Conservation (phyloP, 2,329 filamentous ascomycete species). For the Hymenoscyphus repandus region DNA sequence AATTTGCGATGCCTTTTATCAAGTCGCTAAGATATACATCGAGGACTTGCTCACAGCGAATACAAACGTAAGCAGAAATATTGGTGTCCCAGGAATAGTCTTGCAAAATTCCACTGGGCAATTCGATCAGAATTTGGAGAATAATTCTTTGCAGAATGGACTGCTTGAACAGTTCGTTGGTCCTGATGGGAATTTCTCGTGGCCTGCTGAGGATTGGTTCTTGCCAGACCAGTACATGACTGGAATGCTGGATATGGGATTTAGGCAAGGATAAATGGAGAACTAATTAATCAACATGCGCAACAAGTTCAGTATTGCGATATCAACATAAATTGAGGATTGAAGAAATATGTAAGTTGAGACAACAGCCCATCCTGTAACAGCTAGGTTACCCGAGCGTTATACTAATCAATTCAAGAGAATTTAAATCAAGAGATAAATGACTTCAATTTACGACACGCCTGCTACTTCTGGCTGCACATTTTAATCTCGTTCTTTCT, state of each 20-base stretch:
- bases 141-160: not conserved
- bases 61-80: not conserved
- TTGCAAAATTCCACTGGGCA: not conserved
- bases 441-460: too few relatives aligned
- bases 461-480: too few relatives aligned
- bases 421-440: too few relatives aligned
- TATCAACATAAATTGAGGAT: too few relatives aligned
- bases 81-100: not conserved
- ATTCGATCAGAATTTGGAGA: not conserved
- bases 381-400: too few relatives aligned
- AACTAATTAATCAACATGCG: too few relatives aligned
- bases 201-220: not conserved
- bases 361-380: too few relatives aligned
- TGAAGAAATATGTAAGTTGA: too few relatives aligned
- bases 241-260: not conserved
- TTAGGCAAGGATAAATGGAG: not conserved
- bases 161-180: too few relatives aligned
- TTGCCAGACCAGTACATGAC: not conserved
- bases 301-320: too few relatives aligned
- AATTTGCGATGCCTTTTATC: not conserved
- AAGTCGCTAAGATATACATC: not conserved
- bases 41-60: not conserved
- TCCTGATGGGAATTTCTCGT: not conserved
- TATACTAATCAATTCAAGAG: too few relatives aligned
- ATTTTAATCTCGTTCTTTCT: too few relatives aligned